A percentile compares a stretch with the other conserved stretches of the same genome.
Evolutionary conservation across 2,329 filamentous ascomycete genomes (phyloP).

Genomic region (Calycina herbarum): DNA sequence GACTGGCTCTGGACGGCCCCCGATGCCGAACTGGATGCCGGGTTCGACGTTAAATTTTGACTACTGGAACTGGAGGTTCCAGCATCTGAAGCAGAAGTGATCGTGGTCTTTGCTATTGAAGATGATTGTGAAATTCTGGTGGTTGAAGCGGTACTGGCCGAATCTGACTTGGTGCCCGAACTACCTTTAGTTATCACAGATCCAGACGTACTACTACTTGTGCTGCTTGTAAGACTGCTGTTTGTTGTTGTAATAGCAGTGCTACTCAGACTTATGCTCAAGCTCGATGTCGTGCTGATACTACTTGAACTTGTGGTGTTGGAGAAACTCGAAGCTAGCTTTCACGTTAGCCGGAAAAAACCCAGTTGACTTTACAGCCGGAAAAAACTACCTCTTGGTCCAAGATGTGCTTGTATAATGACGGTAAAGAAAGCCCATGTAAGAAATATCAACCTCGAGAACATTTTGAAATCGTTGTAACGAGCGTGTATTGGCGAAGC

Average conservation of each 20-base stretch:
- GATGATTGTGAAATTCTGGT: not conserved
- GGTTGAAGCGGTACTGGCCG: too few species aligned
- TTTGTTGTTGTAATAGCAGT: too few species aligned
- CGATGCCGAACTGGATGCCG: too few species aligned
- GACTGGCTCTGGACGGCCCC: too few species aligned
- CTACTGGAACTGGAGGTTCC: not conserved
- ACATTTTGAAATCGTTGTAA: slow-evolving; percentile 10
- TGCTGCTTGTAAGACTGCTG: too few species aligned
- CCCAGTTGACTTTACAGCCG: not conserved
- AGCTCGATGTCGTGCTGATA: too few species aligned
- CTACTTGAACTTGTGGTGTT: not conserved
- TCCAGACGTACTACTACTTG: too few species aligned
- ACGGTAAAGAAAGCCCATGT: not conserved
- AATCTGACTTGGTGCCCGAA: too few species aligned
- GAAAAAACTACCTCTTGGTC: not conserved
- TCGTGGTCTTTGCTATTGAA: not conserved
- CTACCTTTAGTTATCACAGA: too few species aligned
- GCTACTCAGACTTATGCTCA: too few species aligned
- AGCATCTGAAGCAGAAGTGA: not conserved
- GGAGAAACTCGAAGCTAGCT: slow-evolving; percentile 2
- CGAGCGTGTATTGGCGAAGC: slow-evolving; percentile 1
- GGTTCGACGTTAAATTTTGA: too few species aligned
- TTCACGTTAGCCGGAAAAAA: not conserved
- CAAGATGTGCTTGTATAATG: not conserved
- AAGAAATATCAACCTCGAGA: slow-evolving; percentile 2